A percentile compares a stretch with the other conserved stretches of the same genome.
Evolutionary conservation across 73 alveolate species (phyloP).

Genomic region (Symbiodinium natans): DNA sequence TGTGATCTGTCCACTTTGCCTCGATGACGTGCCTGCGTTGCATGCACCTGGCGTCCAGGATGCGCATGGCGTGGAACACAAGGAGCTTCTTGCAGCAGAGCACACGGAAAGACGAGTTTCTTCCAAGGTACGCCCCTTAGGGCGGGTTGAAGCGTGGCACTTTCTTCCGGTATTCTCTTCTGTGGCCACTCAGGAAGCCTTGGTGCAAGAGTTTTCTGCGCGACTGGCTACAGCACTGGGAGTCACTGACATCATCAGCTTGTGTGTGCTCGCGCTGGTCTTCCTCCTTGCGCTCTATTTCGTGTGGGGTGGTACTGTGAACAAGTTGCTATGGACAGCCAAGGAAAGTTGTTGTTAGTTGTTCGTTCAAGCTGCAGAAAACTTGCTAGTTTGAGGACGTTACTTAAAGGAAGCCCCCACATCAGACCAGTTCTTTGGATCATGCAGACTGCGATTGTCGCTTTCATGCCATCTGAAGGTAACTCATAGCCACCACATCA

Average conservation of each 20-base stretch:
- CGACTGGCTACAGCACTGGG: conserved; percentile 29
- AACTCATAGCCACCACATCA: too few relatives aligned
- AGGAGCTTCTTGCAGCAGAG: background rate
- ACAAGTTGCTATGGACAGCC: background rate
- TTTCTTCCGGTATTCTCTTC: background rate
- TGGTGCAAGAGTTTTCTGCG: background rate
- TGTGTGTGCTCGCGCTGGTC: conserved; percentile 40
- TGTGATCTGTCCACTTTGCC: background rate
- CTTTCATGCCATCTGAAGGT: too few relatives aligned
- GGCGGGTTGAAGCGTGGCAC: background rate
- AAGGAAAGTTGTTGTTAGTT: background rate
- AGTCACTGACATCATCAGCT: conserved; percentile 49
- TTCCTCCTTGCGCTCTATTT: conserved; percentile 52
- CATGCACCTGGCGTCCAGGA: background rate
- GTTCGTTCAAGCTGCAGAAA: too few relatives aligned
- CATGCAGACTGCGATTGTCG: too few relatives aligned
- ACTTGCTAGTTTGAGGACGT: background rate
- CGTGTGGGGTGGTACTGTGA: conserved; percentile 60
- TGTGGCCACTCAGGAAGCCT: background rate
- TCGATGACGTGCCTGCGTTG: background rate
- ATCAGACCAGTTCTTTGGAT: background rate
- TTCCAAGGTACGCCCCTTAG: background rate
- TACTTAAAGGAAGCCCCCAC: background rate
- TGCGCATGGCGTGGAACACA: background rate
- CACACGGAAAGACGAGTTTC: too few relatives aligned